Base-by-base conservation (phyloP, 345 rosid species). In the Acer campestre region DNA sequence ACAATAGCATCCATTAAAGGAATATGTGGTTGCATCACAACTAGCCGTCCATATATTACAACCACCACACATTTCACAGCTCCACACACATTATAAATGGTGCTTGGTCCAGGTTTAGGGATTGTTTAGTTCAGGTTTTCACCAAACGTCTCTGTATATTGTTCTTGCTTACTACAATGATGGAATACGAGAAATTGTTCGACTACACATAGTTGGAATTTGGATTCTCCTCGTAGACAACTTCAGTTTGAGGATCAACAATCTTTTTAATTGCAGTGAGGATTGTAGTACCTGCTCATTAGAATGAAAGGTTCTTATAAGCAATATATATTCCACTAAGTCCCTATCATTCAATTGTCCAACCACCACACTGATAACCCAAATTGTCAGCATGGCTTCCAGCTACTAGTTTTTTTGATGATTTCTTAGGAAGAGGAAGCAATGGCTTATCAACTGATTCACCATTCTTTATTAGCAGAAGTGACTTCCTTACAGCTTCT, bases 331-430 rank as follows among this genome's bases (percentile, higher is more conserved):
- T 31, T 31, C 29, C 38, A 13, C 87, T 73, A 27, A 86, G 80
- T 61, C 93, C 92, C 65, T 89, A 93, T 90, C 92, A 89, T 13
- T 85, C 78, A 25, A 91, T 85, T 17, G 90, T 87, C 87, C 92
- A 92, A 27, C 93, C 97, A 59, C 97, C 97, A 44, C 97, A 91
- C 62, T 92, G 93, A 78, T 85, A 88, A 2, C 97, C 95, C 73
- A 92, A 89, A 85, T 92, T 79, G 77, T 88, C 78, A 1, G 95
- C 92, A 74, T 91, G 97, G 75, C 74, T 79, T 6, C 97, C 94
- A 1, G 86, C 90, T 2, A 93, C 94, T 3, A 92, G 79, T 67
- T 90, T 87, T 77, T 87, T 90, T 6, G 88, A 61, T 71, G 88
- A 81, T 63, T 88, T 86, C 80, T 85, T 89, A 49, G 87, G 81